Evolutionary conservation across 306 rosid species (phyloP), one percentile per base, ranked within the genome.

Genomic region (Trifolium repens): DNA sequence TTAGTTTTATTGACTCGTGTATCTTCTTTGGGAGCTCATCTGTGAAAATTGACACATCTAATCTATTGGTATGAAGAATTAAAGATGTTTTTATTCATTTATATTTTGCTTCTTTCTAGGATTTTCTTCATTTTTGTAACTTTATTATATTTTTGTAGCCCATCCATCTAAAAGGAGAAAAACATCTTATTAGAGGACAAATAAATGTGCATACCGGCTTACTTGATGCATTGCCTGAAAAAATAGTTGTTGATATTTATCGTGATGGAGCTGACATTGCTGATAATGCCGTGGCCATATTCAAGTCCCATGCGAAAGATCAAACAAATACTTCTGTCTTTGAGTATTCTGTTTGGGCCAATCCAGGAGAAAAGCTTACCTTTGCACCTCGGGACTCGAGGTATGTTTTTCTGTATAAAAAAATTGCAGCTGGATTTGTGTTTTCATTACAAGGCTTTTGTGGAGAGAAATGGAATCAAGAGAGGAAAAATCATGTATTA

Each of bases 1-100:
- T 96, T 85, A 81, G 81, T 76, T 85, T 90, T 78, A 83, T 71
- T 69, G 83, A 92, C 91, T 89, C 99, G 0, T 92, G 99, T 85
- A 74, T 96, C 84, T 92, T 84, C 87, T 96, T 96, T 75, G 99
- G 98, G 80, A 87, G 93, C 79, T 90, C 97, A 52, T 79, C 96
- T 42, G 78, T 89, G 81, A 84, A 85, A 85, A 83, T 90, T 67
- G 88, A 96, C 74, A 88, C 99, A 58, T 85, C 73, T 47, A 86
- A 83, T 76, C 89, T 85, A 62, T 84, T 11, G 91, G 99, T 92
- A 87, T 67, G 84, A 58, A 77, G 40, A 73, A 69, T 54, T 24
- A 40, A 16, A 22, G 63, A 77, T 64, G 44, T 55, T 67, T 16
- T 24, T 62, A 22, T 78, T 43, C 47, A 37, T 40, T 55, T 66